Conservation (phyloP, 2,329 filamentous ascomycete species). For the Paramyrothecium roridum region DNA sequence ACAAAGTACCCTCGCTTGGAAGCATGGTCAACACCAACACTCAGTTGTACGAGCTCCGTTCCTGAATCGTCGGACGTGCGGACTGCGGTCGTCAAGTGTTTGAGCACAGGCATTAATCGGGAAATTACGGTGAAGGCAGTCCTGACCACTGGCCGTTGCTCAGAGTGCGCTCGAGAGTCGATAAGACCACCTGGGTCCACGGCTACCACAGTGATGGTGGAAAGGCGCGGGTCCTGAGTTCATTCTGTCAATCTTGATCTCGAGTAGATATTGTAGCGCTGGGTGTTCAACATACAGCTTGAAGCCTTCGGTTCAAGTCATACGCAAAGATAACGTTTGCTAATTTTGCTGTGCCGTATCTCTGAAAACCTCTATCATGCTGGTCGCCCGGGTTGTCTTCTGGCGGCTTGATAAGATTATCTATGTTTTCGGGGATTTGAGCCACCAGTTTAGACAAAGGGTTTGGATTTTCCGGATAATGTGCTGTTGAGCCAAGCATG, state of each 20-base stretch:
- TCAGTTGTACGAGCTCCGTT: background rate
- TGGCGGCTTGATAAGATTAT: background rate
- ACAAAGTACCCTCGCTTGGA: background rate
- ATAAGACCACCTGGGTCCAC: conserved; percentile 18
- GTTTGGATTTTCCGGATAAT: background rate
- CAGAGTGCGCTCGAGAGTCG: conserved; percentile 13
- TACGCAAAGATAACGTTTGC: conserved; percentile 21
- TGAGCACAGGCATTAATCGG: background rate
- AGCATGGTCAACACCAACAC: background rate
- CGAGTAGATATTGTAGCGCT: no score
- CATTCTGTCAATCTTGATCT: no score
- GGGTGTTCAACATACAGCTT: background rate
- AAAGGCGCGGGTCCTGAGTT: conserved; percentile 12
- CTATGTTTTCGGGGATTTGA: background rate
- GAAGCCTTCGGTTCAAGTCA: conserved; percentile 12
- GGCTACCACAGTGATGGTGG: conserved; percentile 13
- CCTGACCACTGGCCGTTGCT: background rate
- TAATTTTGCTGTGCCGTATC: conserved; percentile 16
- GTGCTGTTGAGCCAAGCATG: background rate
- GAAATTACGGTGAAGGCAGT: background rate
- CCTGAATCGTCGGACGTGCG: background rate
- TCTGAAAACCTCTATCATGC: conserved; percentile 16
- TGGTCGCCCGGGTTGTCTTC: conserved; percentile 1
- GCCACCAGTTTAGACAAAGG: background rate
- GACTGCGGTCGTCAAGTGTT: background rate